phyloP scores from a whole-genome alignment of 192 early-diverging fungal species.

The Coemansia sp. region DNA sequence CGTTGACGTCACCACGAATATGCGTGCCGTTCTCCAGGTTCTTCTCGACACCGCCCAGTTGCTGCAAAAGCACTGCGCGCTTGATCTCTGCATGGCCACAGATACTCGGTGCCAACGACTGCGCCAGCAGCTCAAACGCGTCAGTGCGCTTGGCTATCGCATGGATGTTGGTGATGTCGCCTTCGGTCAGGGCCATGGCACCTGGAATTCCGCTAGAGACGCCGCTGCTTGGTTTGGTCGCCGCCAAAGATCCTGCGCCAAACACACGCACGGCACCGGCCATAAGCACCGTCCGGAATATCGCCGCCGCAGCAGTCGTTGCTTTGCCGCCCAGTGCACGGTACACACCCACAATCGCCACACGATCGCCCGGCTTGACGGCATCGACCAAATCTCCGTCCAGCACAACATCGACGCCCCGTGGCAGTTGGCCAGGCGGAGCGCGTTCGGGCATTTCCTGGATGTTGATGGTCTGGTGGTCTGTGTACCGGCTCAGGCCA shows the following conservation, averaged over 20 bases:
- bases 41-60: conserved; percentile 92
- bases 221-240: conserved; percentile 27
- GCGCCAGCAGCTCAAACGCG: conserved; percentile 78
- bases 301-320: conserved; percentile 72
- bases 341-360: conserved; percentile 92
- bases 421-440: conserved; percentile 89
- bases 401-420: conserved; percentile 90
- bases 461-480: conserved; percentile 90
- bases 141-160: conserved; percentile 68
- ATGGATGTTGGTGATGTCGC: conserved; percentile 85
- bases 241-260: conserved; percentile 69
- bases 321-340: conserved; percentile 80
- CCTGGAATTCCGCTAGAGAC: conserved; percentile 47
- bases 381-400: conserved; percentile 96
- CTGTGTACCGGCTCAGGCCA: conserved; percentile 84
- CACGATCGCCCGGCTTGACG: conserved; percentile 96
- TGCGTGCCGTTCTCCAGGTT: conserved; percentile 94
- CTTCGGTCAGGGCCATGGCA: conserved; percentile 71
- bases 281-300: conserved; percentile 89
- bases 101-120: conserved; percentile 87
- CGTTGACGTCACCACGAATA: conserved; percentile 96
- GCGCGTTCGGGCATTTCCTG: conserved; percentile 99
- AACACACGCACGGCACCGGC: conserved; percentile 80
- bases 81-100: conserved; percentile 94
- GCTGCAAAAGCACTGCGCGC: conserved; percentile 86